Evolutionary conservation across 495 filamentous ascomycete species (phyloP).

Genomic region (Alectoria sarmentosa): DNA sequence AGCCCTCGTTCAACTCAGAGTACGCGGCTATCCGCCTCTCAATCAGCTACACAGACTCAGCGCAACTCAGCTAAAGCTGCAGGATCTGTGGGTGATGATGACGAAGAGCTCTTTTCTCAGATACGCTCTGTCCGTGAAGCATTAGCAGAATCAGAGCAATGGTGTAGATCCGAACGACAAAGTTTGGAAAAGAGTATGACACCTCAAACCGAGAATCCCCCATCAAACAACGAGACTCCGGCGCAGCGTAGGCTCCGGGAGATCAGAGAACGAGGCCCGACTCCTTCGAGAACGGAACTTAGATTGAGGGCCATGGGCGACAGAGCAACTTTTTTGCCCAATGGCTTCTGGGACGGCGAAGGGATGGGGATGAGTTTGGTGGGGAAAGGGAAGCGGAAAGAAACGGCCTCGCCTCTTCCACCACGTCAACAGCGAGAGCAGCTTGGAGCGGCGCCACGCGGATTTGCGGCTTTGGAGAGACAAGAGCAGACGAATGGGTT

Average conservation of each 20-base stretch:
- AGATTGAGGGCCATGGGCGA: conserved; percentile 19
- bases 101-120: conserved; percentile 26
- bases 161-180: conserved; percentile 25
- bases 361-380: conserved; percentile 1
- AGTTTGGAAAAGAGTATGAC: conserved; percentile 21
- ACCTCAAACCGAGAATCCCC: conserved; percentile 8
- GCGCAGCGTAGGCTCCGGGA: conserved; percentile 16
- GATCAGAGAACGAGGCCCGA: conserved; percentile 16
- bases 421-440: not conserved
- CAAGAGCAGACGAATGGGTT: conserved; percentile 2
- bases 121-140: conserved; percentile 25
- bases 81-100: conserved; percentile 9
- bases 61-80: not conserved
- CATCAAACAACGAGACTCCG: conserved; percentile 14
- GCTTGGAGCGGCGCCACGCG: not conserved
- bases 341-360: conserved; percentile 17
- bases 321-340: conserved; percentile 18
- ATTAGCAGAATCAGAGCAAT: conserved; percentile 24
- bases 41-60: not conserved
- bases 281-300: conserved; percentile 24
- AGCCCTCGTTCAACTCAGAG: not conserved
- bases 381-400: not conserved
- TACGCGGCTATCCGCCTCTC: not conserved
- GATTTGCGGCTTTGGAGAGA: conserved; percentile 16
- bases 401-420: not conserved